A percentile compares a stretch with the other conserved stretches of the same genome.
phyloP scores from a whole-genome alignment of 441 rosid species.

The Corymbia citriodora region DNA sequence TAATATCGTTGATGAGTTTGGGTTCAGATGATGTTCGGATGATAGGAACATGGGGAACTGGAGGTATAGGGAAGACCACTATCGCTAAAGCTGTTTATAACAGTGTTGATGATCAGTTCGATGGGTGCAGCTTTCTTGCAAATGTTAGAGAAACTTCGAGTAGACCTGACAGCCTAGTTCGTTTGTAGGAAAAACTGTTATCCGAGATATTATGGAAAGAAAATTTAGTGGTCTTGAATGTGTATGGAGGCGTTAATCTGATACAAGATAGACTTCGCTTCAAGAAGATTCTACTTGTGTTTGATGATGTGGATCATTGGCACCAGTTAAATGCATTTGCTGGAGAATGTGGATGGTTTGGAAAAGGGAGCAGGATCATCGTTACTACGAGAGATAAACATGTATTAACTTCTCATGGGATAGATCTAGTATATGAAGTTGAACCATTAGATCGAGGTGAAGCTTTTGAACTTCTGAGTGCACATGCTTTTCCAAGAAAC shows the following conservation, averaged over 20 bases:
- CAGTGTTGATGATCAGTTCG: rapidly evolving
- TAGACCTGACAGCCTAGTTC: rapidly evolving
- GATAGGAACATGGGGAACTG: background rate
- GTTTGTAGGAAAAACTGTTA: rapidly evolving
- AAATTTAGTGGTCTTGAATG: rapidly evolving
- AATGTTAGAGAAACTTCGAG: background rate
- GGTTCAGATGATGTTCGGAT: background rate
- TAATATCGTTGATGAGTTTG: rapidly evolving
- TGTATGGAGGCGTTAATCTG: rapidly evolving
- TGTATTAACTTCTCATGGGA: no score
- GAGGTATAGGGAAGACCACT: background rate
- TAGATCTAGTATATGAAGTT: rapidly evolving
- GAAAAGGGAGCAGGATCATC: background rate
- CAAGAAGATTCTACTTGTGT: no score
- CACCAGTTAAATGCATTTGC: rapidly evolving
- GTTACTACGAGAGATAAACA: background rate
- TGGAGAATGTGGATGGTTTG: rapidly evolving
- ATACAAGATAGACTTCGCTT: rapidly evolving
- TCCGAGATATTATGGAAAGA: rapidly evolving
- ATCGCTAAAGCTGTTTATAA: background rate
- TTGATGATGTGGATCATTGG: background rate
- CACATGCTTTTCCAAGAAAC: background rate
- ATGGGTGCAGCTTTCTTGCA: background rate
- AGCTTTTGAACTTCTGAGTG: background rate
- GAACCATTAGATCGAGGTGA: rapidly evolving